Base-by-base conservation (phyloP, 2,329 filamentous ascomycete genomes). In the Xylaria sp. region DNA sequence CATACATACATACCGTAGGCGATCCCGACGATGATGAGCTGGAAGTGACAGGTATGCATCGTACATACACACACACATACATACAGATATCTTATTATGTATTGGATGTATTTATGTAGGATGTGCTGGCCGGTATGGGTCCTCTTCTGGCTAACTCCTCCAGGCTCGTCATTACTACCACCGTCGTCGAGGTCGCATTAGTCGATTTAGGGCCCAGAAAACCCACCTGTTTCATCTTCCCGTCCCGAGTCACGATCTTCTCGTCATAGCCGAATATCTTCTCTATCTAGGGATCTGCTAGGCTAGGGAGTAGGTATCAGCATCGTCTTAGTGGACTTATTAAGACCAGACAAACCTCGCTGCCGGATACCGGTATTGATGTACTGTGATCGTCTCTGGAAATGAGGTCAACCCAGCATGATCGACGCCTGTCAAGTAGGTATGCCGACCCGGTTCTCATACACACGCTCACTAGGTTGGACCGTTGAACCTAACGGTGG, bases 61-160 rank as follows among this genome's bases (percentile, higher is more conserved):
- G 47, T 64, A 65, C 64, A 65, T 63, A 65, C 24, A 27, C 24
- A n/a, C n/a, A n/a, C n/a, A n/a, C n/a, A n/a, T n/a, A n/a, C n/a
- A n/a, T n/a, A n/a, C n/a, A n/a, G n/a, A n/a, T n/a, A n/a, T n/a
- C n/a, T n/a, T n/a, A n/a, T n/a, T n/a, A n/a, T n/a, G 42, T 69
- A 61, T 60, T 65, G 61, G 45, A 66, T 56, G 62, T 69, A 27
- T 55, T 36, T 56, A 67, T 66, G 67, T 71, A 65, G 56, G 69
- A 70, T 71, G 69, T 62, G 69, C 65, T 71, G 69, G 69, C 69
- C 50, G 54, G 47, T 58, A 71, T 71, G 69, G 67, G 62, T 68
- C 67, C 64, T 48, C 67, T 64, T 48, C 61, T 70, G 47, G 36
- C 32, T 45, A 30, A 42, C 50, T 60, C 39, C 42, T n/a, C 66